Percentiles rank a stretch among this genome's conserved stretches.
phyloP scores from a whole-genome alignment of 129 eudicot genomes.

The Flaveria sonorensis region DNA sequence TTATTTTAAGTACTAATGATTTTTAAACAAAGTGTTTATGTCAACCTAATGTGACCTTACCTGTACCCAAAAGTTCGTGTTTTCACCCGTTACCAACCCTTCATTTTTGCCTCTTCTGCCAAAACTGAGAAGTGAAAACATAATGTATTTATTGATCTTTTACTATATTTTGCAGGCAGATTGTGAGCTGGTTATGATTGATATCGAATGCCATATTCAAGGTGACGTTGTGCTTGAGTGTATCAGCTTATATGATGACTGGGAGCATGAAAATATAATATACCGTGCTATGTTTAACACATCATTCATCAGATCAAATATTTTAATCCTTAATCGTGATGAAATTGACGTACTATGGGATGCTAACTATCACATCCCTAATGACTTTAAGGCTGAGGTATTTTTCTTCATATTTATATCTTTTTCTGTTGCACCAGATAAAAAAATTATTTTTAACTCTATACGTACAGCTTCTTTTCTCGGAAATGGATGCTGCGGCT shows the following conservation, averaged over 20 bases:
- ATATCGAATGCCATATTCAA: slow-evolving; percentile 72
- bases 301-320: slow-evolving; percentile 80
- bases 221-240: slow-evolving; percentile 94
- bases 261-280: slow-evolving; percentile 65
- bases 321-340: slow-evolving; percentile 71
- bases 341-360: slow-evolving; percentile 75
- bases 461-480: slow-evolving; percentile 62
- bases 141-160: slow-evolving; percentile 6
- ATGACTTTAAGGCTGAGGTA: slow-evolving; percentile 82
- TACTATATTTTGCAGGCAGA: slow-evolving; percentile 59
- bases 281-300: slow-evolving; percentile 90
- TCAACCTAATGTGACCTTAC: background rate
- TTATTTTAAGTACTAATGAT: background rate
- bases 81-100: background rate
- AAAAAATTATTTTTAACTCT: slow-evolving; percentile 23
- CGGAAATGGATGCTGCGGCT: slow-evolving; percentile 70
- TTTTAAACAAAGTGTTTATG: background rate
- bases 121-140: background rate
- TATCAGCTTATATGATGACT: slow-evolving; percentile 54
- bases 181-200: slow-evolving; percentile 68
- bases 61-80: background rate
- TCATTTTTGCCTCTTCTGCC: background rate
- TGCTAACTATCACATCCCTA: slow-evolving; percentile 60
- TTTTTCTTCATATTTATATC: background rate
- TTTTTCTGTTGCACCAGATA: slow-evolving; percentile 6